These are phyloP conservation scores for Boletus fagicola DNA, from an alignment of 768 basidiomycete species.

Conservation along the genomic window DNA sequence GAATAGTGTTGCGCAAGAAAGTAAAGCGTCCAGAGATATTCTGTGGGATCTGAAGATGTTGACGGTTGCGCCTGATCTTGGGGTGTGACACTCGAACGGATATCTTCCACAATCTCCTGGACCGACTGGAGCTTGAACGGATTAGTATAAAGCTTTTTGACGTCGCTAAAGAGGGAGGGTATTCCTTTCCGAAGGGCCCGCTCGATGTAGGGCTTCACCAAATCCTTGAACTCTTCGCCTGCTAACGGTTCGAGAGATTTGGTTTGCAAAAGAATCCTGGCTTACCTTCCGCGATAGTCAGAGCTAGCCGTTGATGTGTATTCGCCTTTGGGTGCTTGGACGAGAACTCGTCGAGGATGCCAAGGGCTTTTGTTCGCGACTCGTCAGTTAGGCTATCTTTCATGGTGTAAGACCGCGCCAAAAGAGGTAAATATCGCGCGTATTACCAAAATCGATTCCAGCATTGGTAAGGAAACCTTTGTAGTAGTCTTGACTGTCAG, in stretches of 20 bases:
- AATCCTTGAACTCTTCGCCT: slow-evolving; percentile 67
- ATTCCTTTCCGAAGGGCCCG: slow-evolving; percentile 78
- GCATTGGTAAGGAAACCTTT: slow-evolving; percentile 64
- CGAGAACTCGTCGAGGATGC: slow-evolving; percentile 58
- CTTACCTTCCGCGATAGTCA: slow-evolving; percentile 60
- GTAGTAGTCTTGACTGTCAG: slow-evolving; percentile 83
- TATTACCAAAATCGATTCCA: slow-evolving; percentile 63
- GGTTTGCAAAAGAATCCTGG: not conserved
- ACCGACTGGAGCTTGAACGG: slow-evolving; percentile 62
- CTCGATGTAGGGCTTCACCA: slow-evolving; percentile 65
- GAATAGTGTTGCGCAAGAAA: slow-evolving; percentile 91
- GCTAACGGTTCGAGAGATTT: not conserved
- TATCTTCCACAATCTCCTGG: slow-evolving; percentile 63
- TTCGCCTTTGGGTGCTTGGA: slow-evolving; percentile 63
- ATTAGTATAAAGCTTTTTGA: slow-evolving; percentile 80
- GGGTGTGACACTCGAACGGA: slow-evolving; percentile 37
- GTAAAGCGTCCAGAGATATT: slow-evolving; percentile 93
- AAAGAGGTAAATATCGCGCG: slow-evolving; percentile 2
- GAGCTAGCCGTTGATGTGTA: slow-evolving; percentile 70
- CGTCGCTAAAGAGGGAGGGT: slow-evolving; percentile 89
- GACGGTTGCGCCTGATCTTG: slow-evolving; percentile 33
- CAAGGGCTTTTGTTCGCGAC: slow-evolving; percentile 50
- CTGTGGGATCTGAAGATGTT: slow-evolving; percentile 54
- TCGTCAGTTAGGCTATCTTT: slow-evolving; percentile 47
- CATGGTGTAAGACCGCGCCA: slow-evolving; percentile 14